phyloP scores from a whole-genome alignment of 2,329 filamentous ascomycete species.

The Talaromyces sp. region DNA sequence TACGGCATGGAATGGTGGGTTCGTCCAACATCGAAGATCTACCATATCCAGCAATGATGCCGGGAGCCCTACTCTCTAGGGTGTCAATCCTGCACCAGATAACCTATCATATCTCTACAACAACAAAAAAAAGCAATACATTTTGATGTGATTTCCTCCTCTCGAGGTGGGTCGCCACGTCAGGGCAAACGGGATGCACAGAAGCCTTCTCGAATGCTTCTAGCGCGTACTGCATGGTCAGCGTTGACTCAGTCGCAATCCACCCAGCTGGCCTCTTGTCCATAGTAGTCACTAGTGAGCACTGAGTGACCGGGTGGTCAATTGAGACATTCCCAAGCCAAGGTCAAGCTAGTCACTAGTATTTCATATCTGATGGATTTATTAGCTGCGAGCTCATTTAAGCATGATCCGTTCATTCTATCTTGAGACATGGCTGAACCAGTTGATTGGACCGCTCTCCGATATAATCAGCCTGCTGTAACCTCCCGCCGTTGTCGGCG shows the following conservation, averaged over 20 bases:
- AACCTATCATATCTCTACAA: neutral
- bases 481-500: neutral
- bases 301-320: neutral
- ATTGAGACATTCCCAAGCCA: neutral
- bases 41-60: neutral
- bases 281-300: neutral
- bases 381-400: neutral
- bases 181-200: neutral
- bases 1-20: neutral
- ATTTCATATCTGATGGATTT: neutral
- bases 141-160: neutral
- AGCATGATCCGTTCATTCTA: neutral
- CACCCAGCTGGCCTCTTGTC: neutral
- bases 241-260: neutral
- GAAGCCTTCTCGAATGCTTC: neutral
- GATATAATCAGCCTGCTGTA: neutral
- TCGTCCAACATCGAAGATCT: neutral
- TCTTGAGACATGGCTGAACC: neutral
- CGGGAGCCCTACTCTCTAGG: neutral
- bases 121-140: neutral
- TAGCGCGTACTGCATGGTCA: neutral
- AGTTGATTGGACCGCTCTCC: neutral
- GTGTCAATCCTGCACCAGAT: neutral
- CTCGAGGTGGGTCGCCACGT: neutral
- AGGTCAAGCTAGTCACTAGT: neutral